Percentiles rank a stretch among this genome's conserved stretches.
Conservation (phyloP, 345 rosid genomes). For the Trapa bicornis region DNA sequence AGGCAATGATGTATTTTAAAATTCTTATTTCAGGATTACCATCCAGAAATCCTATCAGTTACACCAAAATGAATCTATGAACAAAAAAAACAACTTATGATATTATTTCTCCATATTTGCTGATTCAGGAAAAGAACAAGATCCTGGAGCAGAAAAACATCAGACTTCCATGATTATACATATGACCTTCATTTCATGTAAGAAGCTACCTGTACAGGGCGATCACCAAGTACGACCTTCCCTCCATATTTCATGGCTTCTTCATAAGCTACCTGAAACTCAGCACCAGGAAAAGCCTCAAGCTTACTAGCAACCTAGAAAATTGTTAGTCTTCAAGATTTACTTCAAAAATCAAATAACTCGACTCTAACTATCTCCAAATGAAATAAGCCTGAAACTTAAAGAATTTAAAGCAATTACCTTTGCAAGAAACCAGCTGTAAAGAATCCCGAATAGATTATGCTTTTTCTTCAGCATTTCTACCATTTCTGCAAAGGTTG, state of each 20-base stretch:
- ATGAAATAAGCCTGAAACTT: background rate
- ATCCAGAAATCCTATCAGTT: background rate
- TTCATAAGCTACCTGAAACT: conserved; percentile 86
- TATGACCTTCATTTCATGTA: background rate
- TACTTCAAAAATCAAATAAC: background rate
- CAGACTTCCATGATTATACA: background rate
- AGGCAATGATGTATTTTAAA: background rate
- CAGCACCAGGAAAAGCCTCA: conserved; percentile 84
- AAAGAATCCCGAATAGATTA: conserved; percentile 75
- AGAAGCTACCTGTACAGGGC: conserved; percentile 60
- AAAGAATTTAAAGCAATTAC: conserved; percentile 19
- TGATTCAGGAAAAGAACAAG: background rate
- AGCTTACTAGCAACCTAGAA: conserved; percentile 65
- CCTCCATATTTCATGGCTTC: conserved; percentile 78
- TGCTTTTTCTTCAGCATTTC: conserved; percentile 89
- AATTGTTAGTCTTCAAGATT: background rate
- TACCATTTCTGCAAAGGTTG: conserved; percentile 77
- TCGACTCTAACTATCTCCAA: background rate
- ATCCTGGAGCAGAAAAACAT: background rate
- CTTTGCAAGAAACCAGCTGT: conserved; percentile 97
- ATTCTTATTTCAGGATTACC: background rate
- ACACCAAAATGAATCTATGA: background rate
- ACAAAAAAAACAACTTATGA: background rate
- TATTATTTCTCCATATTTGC: background rate
- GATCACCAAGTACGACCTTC: conserved; percentile 86